phyloP scores from a whole-genome alignment of 202 grass and related monocot species.

The Brachypodium distachyon region DNA sequence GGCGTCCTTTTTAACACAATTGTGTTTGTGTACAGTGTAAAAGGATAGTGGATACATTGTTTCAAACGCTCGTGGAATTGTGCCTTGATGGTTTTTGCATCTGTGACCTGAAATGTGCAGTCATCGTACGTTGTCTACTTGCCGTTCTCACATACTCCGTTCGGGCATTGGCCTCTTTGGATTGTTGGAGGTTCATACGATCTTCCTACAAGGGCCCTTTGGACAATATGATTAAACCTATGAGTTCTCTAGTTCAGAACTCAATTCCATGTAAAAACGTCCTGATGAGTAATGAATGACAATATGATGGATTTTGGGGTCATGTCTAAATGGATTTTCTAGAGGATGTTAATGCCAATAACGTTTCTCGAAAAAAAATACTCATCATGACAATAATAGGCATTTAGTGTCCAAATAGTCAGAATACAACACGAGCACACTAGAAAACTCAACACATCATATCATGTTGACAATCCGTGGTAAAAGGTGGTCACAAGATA shows the following conservation, averaged over 20 bases:
- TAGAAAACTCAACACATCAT: background rate
- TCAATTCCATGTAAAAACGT: too few species aligned
- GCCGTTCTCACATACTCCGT: too few species aligned
- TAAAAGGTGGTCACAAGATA: background rate
- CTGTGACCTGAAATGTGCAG: background rate
- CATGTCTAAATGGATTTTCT: background rate
- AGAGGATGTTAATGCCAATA: background rate
- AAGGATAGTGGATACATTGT: background rate
- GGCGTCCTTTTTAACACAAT: conserved; percentile 20
- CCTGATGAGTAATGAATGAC: too few species aligned
- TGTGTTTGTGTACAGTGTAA: conserved; percentile 42
- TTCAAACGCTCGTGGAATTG: background rate
- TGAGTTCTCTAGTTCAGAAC: too few species aligned
- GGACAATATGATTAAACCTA: too few species aligned
- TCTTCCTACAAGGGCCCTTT: too few species aligned
- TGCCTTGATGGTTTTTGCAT: background rate
- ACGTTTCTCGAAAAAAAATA: too few species aligned
- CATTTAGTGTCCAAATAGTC: background rate
- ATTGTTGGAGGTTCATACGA: too few species aligned
- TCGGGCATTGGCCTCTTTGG: too few species aligned
- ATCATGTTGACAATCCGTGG: background rate
- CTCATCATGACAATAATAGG: background rate
- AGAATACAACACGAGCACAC: background rate
- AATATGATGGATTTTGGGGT: too few species aligned
- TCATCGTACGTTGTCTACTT: too few species aligned